Percentiles rank a stretch among this genome's conserved stretches.
phyloP scores from a whole-genome alignment of 371 early-diverging fungal species.

The Mortierella polycephala region DNA sequence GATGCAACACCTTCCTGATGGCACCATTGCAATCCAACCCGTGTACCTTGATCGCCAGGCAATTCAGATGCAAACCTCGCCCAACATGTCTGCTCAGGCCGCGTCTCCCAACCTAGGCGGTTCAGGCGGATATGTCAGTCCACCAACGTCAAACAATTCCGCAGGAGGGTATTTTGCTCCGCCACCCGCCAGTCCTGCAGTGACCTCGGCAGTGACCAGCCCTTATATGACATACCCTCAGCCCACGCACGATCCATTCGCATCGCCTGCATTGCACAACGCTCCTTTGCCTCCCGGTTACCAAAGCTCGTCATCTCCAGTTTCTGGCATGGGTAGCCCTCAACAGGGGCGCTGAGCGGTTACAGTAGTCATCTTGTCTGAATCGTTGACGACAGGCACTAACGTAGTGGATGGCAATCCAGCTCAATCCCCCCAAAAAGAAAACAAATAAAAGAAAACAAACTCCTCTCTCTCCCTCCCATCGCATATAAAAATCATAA shows the following conservation, averaged over 20 bases:
- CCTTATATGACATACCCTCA: constrained; percentile 20
- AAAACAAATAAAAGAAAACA: no score
- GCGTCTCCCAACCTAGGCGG: background rate
- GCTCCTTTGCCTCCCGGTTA: constrained; percentile 36
- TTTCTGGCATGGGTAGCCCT: constrained; percentile 24
- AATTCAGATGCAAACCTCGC: constrained; percentile 20
- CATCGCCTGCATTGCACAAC: constrained; percentile 22
- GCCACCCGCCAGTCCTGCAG: constrained; percentile 7
- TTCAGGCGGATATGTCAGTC: constrained; percentile 21
- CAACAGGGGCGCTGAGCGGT: constrained; percentile 26
- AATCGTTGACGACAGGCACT: no score
- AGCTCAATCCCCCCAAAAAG: background rate
- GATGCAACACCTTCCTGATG: constrained; percentile 54
- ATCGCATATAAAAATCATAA: no score
- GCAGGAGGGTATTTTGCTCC: constrained; percentile 27
- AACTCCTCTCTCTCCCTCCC: no score
- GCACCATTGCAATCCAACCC: constrained; percentile 51
- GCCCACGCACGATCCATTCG: constrained; percentile 42
- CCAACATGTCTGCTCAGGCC: constrained; percentile 10
- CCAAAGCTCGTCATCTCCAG: background rate
- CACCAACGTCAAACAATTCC: background rate
- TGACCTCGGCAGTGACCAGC: constrained; percentile 2
- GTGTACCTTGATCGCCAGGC: constrained; percentile 46
- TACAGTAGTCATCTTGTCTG: background rate
- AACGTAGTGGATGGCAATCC: no score